A percentile compares a stretch with the other conserved stretches of the same genome.
Evolutionary conservation across 345 rosid species (phyloP).

Genomic region (Pistacia integerrima): DNA sequence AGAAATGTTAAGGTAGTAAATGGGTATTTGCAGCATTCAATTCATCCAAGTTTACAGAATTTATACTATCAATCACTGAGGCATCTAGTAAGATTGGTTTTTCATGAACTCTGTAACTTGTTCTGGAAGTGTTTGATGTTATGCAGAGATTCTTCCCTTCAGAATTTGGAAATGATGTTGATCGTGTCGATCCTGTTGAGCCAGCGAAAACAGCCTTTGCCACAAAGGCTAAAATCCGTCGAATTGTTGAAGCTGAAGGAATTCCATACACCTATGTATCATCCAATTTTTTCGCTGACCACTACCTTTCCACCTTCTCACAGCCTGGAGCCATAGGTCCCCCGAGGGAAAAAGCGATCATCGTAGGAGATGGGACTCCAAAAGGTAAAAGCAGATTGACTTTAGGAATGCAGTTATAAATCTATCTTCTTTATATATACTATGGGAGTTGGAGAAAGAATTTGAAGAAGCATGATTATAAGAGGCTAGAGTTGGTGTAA

Average conservation of each 20-base stretch:
- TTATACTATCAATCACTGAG: background rate
- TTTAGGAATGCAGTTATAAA: background rate
- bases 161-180: conserved; percentile 63
- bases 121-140: background rate
- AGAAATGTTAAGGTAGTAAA: conserved; percentile 53
- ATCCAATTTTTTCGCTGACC: conserved; percentile 45
- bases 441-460: background rate
- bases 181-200: conserved; percentile 47
- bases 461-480: background rate
- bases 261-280: conserved; percentile 55
- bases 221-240: conserved; percentile 42
- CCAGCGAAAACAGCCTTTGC: conserved; percentile 48
- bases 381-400: conserved; percentile 39
- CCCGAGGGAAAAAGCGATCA: conserved; percentile 48
- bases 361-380: conserved; percentile 57
- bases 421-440: background rate
- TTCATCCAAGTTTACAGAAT: background rate
- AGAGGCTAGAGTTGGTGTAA: background rate
- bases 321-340: conserved; percentile 48
- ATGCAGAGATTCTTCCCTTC: conserved; percentile 61
- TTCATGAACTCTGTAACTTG: background rate
- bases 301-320: conserved; percentile 43
- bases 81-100: background rate
- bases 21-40: background rate
- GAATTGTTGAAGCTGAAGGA: conserved; percentile 42